These are phyloP conservation scores for Xylariaceae sp. DNA, from an alignment of 2,329 filamentous ascomycete species.

Conservation along the genomic window DNA sequence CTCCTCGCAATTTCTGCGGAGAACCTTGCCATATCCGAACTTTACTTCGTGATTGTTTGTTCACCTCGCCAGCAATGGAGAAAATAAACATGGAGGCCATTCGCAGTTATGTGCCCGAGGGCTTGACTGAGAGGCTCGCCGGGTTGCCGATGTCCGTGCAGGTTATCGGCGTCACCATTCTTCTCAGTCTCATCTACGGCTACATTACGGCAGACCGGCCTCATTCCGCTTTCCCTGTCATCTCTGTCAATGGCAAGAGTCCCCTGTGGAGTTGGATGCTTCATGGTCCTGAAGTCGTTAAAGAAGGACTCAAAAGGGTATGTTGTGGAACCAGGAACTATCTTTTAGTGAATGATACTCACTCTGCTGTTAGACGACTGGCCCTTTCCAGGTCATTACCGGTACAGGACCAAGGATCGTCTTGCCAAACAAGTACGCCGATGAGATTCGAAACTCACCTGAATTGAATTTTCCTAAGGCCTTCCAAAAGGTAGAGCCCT, in stretches of 20 bases:
- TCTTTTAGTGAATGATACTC: slow-evolving; percentile 6
- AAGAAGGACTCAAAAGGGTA: slow-evolving; percentile 26
- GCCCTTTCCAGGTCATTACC: slow-evolving; percentile 31
- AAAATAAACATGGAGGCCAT: slow-evolving; percentile 22
- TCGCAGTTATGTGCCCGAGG: slow-evolving; percentile 24
- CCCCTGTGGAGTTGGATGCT: slow-evolving; percentile 28
- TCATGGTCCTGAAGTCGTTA: slow-evolving; percentile 22
- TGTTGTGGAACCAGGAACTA: not conserved
- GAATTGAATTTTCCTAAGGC: slow-evolving; percentile 32
- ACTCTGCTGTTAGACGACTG: slow-evolving; percentile 24
- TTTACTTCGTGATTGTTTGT: too few relatives aligned
- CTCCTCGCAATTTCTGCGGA: too few relatives aligned
- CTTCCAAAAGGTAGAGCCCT: slow-evolving; percentile 29
- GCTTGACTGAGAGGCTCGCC: too few relatives aligned
- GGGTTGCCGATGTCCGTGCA: slow-evolving; percentile 28
- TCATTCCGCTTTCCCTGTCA: slow-evolving; percentile 27
- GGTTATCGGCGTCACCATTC: slow-evolving; percentile 24
- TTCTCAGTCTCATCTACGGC: slow-evolving; percentile 26
- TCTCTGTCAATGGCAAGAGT: slow-evolving; percentile 24
- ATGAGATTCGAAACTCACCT: slow-evolving; percentile 35
- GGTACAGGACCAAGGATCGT: slow-evolving; percentile 32
- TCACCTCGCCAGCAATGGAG: too few relatives aligned
- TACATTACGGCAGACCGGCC: slow-evolving; percentile 25
- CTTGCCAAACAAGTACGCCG: slow-evolving; percentile 30
- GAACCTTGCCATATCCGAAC: too few relatives aligned